phyloP scores from a whole-genome alignment of 2,329 filamentous ascomycete species.

The Aspergillus sclerotialis region DNA sequence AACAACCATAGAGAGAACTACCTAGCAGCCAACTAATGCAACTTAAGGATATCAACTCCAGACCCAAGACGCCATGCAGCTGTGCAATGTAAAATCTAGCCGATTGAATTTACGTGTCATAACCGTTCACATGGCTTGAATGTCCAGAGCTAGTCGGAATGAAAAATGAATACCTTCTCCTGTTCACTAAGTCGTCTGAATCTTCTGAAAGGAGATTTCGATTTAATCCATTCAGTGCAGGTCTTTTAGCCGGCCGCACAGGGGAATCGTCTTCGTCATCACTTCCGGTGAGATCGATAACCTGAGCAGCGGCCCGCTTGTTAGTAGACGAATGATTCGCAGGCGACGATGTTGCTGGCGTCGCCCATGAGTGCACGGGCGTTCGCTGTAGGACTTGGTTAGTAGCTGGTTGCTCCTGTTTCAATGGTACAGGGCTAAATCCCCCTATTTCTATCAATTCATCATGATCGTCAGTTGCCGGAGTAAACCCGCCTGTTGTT shows the following conservation, averaged over 20 bases:
- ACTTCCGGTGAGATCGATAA: slow-evolving; percentile 51
- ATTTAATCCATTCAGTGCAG: slow-evolving; percentile 15
- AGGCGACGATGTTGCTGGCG: slow-evolving; percentile 33
- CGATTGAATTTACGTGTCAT: no score
- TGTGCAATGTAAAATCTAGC: not conserved
- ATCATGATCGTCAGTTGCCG: slow-evolving; percentile 38
- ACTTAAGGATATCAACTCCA: not conserved
- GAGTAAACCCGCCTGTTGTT: slow-evolving; percentile 30
- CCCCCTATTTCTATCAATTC: slow-evolving; percentile 47
- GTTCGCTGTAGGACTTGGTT: slow-evolving; percentile 23
- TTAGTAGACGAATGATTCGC: slow-evolving; percentile 25
- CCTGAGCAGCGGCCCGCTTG: slow-evolving; percentile 41
- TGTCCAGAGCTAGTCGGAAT: no score
- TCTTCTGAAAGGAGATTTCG: slow-evolving; percentile 15
- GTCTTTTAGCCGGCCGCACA: slow-evolving; percentile 28
- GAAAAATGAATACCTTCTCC: not conserved
- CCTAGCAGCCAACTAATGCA: no score
- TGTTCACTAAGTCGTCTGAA: slow-evolving; percentile 7
- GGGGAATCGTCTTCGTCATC: slow-evolving; percentile 44
- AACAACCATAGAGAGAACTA: no score
- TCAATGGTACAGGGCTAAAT: slow-evolving; percentile 26
- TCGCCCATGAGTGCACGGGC: slow-evolving; percentile 29
- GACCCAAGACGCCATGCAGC: not conserved
- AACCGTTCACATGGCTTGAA: no score
- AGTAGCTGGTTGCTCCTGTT: slow-evolving; percentile 24